These are phyloP conservation scores for Dictyostelium brefeldianum DNA, from an alignment of 78 protist genomes.

Conservation along the genomic window DNA sequence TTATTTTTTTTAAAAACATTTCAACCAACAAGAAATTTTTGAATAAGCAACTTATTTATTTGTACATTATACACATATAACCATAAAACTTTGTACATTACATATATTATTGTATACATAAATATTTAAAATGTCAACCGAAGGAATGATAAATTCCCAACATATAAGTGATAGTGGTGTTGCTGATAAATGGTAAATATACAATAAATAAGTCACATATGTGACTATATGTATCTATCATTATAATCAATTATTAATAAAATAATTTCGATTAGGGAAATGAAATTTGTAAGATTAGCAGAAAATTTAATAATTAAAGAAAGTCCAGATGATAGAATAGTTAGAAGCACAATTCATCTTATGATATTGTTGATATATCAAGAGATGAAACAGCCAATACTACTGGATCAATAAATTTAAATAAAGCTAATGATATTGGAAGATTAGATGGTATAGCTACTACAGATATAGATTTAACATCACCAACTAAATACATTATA, in stretches of 20 bases:
- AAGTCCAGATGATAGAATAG: slow-evolving; percentile 47
- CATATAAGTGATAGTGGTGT: slow-evolving; percentile 19
- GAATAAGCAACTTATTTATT: no score
- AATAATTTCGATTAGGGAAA: slow-evolving; percentile 26
- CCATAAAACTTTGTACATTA: no score
- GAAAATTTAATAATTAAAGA: slow-evolving; percentile 29
- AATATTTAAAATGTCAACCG: background rate
- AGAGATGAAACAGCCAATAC: background rate
- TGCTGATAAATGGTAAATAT: background rate
- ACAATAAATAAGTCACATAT: no score
- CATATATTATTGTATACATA: no score
- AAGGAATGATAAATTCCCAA: slow-evolving; percentile 27
- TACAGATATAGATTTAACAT: background rate
- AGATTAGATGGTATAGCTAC: background rate
- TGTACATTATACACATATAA: no score
- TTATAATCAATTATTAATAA: no score
- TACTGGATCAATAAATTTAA: background rate
- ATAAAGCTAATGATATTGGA: background rate
- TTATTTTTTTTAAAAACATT: no score
- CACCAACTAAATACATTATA: background rate
- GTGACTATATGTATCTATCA: no score
- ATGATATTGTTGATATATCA: slow-evolving; percentile 42
- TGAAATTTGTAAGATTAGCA: slow-evolving; percentile 13
- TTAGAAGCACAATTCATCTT: slow-evolving; percentile 33
- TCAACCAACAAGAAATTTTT: no score